phyloP scores from a whole-genome alignment of 2,329 filamentous ascomycete species.

The Trichoderma lentiforme region DNA sequence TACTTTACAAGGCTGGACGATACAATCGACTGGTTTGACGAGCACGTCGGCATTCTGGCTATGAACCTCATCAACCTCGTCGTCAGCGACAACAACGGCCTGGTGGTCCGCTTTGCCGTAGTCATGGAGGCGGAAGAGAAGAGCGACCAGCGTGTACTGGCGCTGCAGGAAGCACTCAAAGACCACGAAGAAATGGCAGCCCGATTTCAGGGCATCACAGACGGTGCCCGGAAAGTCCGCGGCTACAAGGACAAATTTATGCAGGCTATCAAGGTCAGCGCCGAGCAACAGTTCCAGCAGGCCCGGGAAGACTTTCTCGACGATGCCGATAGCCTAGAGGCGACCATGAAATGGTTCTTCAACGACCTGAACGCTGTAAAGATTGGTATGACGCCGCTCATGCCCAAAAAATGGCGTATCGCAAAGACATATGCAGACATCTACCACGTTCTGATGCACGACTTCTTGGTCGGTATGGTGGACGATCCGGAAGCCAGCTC shows the following conservation, averaged over 20 bases:
- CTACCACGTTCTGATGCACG: conserved; percentile 94
- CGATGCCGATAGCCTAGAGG: conserved; percentile 79
- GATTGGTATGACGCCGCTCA: conserved; percentile 83
- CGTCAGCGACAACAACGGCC: conserved; percentile 77
- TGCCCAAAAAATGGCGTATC: conserved; percentile 97
- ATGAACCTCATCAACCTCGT: conserved; percentile 87
- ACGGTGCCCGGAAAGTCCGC: conserved; percentile 84
- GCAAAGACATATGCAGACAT: conserved; percentile 85
- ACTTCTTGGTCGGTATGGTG: conserved; percentile 79
- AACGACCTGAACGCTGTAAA: conserved; percentile 95
- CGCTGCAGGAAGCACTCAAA: conserved; percentile 88
- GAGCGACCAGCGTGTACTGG: conserved; percentile 87
- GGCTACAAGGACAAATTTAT: conserved; percentile 98
- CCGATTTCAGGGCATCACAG: conserved; percentile 91
- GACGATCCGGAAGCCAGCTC: conserved; percentile 83
- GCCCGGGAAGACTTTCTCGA: conserved; percentile 73
- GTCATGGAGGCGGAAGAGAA: conserved; percentile 96
- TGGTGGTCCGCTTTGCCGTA: conserved; percentile 87
- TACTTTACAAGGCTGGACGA: conserved; percentile 86
- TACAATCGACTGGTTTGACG: conserved; percentile 91
- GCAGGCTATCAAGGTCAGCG: conserved; percentile 70
- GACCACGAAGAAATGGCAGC: conserved; percentile 94
- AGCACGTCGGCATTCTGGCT: conserved; percentile 84
- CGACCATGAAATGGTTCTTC: conserved; percentile 93
- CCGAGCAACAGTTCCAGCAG: conserved; percentile 69